A percentile compares a stretch with the other conserved stretches of the same genome.
Conservation (phyloP, 2,329 filamentous ascomycete genomes). For the Neopestalotiopsis sp. region DNA sequence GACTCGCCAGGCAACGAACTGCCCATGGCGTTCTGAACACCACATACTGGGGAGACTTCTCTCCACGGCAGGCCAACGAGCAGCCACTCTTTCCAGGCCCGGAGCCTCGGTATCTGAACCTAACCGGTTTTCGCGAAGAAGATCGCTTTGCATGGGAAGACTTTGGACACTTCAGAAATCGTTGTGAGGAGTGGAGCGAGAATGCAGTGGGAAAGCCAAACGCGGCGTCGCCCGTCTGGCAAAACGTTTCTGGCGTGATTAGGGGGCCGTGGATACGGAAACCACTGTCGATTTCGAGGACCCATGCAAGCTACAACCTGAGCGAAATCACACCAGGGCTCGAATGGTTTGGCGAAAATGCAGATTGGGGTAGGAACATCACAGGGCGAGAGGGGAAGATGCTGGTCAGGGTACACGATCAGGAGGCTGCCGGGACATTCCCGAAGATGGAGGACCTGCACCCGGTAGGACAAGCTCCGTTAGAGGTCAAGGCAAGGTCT, state of each 20-base stretch:
- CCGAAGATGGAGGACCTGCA: conserved; percentile 45
- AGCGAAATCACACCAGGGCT: conserved; percentile 68
- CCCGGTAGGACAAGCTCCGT: conserved; percentile 36
- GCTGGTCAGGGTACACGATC: conserved; percentile 69
- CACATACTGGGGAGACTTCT: conserved; percentile 66
- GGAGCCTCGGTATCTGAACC: conserved; percentile 61
- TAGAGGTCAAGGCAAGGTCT: conserved; percentile 67
- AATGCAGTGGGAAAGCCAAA: conserved; percentile 53
- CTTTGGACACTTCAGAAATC: conserved; percentile 68
- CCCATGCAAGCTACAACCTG: conserved; percentile 63
- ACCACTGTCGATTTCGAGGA: conserved; percentile 51
- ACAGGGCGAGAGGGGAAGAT: conserved; percentile 76
- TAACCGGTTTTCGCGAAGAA: conserved; percentile 77
- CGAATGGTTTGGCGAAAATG: conserved; percentile 65
- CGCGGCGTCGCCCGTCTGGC: conserved; percentile 63
- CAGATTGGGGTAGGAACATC: conserved; percentile 79
- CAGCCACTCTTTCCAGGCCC: conserved; percentile 30
- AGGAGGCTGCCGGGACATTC: conserved; percentile 46
- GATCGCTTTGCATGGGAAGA: conserved; percentile 83
- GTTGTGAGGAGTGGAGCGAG: conserved; percentile 66
- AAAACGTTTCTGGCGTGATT: conserved; percentile 78
- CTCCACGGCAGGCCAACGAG: conserved; percentile 43
- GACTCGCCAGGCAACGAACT: conserved; percentile 57
- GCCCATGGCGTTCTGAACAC: conserved; percentile 60
- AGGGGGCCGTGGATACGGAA: conserved; percentile 77